phyloP scores from a whole-genome alignment of 495 filamentous ascomycete genomes.

The Xylona heveae region DNA sequence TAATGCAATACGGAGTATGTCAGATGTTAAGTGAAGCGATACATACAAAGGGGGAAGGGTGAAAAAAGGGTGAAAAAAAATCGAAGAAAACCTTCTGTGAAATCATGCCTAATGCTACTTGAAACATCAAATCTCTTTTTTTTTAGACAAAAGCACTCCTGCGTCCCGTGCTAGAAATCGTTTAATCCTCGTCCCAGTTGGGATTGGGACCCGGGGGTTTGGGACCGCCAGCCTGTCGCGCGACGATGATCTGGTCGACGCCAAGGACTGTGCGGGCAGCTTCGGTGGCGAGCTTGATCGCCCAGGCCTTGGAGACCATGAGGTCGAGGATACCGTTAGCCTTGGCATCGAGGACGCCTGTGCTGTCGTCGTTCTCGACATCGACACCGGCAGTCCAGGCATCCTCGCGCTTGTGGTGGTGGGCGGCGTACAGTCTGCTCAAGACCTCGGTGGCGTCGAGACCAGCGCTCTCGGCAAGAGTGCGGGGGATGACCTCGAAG shows the following conservation, averaged over 20 bases:
- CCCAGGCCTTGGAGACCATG: slow-evolving; percentile 78
- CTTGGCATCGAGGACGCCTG: slow-evolving; percentile 68
- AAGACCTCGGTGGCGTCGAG: slow-evolving; percentile 92
- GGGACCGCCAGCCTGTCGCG: slow-evolving; percentile 88
- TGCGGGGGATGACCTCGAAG: slow-evolving; percentile 90
- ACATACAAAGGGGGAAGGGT: no score
- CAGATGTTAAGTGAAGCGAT: no score
- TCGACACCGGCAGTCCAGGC: slow-evolving; percentile 86
- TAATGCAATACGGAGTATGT: no score
- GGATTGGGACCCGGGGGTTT: slow-evolving; percentile 90
- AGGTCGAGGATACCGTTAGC: slow-evolving; percentile 87
- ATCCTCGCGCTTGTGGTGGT: slow-evolving; percentile 69
- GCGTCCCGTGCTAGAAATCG: no score
- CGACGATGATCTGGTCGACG: slow-evolving; percentile 98
- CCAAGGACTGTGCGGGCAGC: slow-evolving; percentile 83
- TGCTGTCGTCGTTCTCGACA: slow-evolving; percentile 63
- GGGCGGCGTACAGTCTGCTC: slow-evolving; percentile 76
- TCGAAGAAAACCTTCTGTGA: no score
- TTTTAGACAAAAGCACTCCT: no score
- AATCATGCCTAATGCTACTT: no score
- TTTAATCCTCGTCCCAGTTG: slow-evolving; percentile 97
- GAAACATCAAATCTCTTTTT: no score
- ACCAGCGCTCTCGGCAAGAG: slow-evolving; percentile 81
- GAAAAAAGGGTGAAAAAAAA: no score
- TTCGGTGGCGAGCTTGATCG: slow-evolving; percentile 90